Evolutionary conservation across 176 grass and related monocot genomes (phyloP).

Genomic region (Ampelocalamus luodianensis): DNA sequence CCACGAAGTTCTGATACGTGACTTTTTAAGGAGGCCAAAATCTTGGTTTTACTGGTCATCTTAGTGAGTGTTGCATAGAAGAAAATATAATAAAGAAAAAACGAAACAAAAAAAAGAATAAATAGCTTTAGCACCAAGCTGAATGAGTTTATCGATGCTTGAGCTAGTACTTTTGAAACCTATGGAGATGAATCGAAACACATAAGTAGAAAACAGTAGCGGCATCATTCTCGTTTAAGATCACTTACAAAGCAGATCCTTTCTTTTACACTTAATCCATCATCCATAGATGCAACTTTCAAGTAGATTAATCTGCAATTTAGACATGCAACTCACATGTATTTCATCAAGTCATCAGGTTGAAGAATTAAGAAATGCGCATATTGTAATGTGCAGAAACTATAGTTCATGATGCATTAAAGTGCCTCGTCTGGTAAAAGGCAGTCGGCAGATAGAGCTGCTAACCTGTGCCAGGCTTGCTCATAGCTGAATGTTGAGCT

Average conservation of each 20-base stretch:
- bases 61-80: too few species aligned
- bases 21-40: too few species aligned
- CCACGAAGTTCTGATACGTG: too few species aligned
- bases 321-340: conserved; percentile 37
- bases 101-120: too few species aligned
- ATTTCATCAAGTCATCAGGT: conserved; percentile 32
- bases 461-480: conserved; percentile 96
- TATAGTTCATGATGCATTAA: conserved; percentile 20
- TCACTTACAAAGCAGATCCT: conserved; percentile 63
- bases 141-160: neutral
- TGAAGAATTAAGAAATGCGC: conserved; percentile 20
- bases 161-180: neutral
- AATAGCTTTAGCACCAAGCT: too few species aligned
- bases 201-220: conserved; percentile 17
- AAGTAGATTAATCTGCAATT: conserved; percentile 90
- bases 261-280: conserved; percentile 65
- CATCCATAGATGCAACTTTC: conserved; percentile 64
- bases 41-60: too few species aligned
- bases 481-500: conserved; percentile 97
- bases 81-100: too few species aligned
- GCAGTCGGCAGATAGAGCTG: conserved; percentile 16
- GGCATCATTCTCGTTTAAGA: conserved; percentile 26
- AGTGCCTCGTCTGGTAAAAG: conserved; percentile 27
- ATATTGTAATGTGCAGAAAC: conserved; percentile 15
- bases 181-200: conserved; percentile 28